Percentiles rank a stretch among this genome's conserved stretches.
phyloP scores from a whole-genome alignment of 2,329 filamentous ascomycete species.

The Aspergillus tamarii region DNA sequence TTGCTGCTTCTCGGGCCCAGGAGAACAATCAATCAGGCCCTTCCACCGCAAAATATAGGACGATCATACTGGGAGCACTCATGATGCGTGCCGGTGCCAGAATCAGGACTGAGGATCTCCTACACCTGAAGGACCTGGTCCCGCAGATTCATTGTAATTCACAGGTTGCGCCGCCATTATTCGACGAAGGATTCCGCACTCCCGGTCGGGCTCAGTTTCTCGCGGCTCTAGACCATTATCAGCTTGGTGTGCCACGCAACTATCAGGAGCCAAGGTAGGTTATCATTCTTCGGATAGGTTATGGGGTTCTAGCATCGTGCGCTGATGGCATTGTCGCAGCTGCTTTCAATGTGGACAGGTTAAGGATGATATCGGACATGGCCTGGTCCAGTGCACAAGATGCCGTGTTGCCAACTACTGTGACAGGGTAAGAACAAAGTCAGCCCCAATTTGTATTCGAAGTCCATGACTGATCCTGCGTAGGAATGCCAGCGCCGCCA shows the following conservation, averaged over 20 bases:
- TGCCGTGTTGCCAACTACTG: background rate
- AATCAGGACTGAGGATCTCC: background rate
- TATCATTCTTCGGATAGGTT: background rate
- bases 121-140: background rate
- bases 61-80: background rate
- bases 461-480: too few relatives aligned
- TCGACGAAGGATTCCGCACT: background rate
- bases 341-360: background rate
- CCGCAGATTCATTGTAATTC: background rate
- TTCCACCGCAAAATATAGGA: background rate
- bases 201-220: background rate
- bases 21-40: background rate
- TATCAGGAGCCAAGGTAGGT: background rate
- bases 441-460: too few relatives aligned
- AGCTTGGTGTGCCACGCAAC: background rate
- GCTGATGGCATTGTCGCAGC: background rate
- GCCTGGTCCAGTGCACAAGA: background rate
- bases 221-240: background rate
- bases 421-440: background rate
- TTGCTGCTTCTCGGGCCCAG: background rate
- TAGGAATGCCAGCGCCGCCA: too few relatives aligned
- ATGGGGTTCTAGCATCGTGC: background rate
- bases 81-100: background rate
- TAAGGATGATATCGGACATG: background rate
- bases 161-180: background rate